Percentiles rank a stretch among this genome's conserved stretches.
Evolutionary conservation across 768 basidiomycete species (phyloP).

Genomic region (Gloeostereum incarnatum): DNA sequence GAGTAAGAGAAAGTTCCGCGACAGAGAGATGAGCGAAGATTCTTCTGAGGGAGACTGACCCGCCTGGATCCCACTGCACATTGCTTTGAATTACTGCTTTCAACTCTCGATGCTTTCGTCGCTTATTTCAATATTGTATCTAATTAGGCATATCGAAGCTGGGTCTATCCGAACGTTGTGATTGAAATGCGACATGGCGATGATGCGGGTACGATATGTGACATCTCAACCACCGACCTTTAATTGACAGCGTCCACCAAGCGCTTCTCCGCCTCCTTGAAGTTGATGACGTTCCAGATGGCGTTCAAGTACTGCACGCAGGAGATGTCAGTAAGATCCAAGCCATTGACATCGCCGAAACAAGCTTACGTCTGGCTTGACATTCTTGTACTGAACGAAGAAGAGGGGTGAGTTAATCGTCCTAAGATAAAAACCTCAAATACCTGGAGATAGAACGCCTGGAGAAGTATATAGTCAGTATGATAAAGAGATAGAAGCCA

Average conservation of each 20-base stretch:
- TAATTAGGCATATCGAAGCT: not conserved
- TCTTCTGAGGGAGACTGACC: not conserved
- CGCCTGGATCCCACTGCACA: too few species aligned
- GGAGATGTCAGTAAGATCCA: conserved; percentile 1
- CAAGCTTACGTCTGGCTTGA: conserved; percentile 79
- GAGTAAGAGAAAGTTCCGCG: conserved; percentile 3
- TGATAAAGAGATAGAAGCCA: conserved; percentile 7
- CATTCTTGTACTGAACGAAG: conserved; percentile 69
- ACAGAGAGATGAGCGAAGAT: not conserved
- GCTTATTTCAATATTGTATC: not conserved
- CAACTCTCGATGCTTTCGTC: too few species aligned
- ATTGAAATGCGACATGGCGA: too few species aligned
- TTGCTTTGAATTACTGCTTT: too few species aligned
- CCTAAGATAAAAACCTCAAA: conserved; percentile 19
- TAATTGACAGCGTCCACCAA: conserved; percentile 20
- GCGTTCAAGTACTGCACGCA: conserved; percentile 74
- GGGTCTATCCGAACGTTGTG: not conserved
- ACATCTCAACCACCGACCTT: too few species aligned
- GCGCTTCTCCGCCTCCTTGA: conserved; percentile 77
- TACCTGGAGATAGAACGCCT: conserved; percentile 68
- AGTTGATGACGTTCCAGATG: conserved; percentile 96
- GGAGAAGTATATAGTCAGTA: conserved; percentile 6
- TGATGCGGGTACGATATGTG: too few species aligned
- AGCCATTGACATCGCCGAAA: not conserved
- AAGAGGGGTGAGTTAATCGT: conserved; percentile 6